Percentiles rank a stretch among this genome's conserved stretches.
phyloP scores from a whole-genome alignment of 176 grass and related monocot genomes.

The Alloteropsis semialata region DNA sequence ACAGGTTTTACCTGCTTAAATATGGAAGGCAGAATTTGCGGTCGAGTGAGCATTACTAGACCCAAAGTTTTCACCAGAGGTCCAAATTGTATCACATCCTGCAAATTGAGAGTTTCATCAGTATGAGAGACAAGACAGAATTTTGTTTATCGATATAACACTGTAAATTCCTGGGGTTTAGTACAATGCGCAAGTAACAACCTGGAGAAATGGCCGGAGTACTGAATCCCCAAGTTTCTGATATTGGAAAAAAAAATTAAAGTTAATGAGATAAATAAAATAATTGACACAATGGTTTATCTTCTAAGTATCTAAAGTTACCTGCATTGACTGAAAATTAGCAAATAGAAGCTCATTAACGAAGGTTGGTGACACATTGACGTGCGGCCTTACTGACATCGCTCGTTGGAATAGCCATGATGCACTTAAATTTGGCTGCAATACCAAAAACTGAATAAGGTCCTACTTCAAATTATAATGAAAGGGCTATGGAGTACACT shows the following conservation, averaged over 20 bases:
- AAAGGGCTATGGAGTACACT: conserved; percentile 5
- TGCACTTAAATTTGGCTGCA: conserved; percentile 93
- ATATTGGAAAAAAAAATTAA: conserved; percentile 7
- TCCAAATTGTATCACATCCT: conserved; percentile 99
- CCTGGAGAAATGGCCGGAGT: conserved; percentile 89
- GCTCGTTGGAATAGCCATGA: conserved; percentile 97
- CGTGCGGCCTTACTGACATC: conserved; percentile 74
- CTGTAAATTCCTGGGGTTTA: background rate
- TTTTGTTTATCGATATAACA: conserved; percentile 1
- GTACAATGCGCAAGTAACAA: conserved; percentile 33
- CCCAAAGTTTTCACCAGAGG: conserved; percentile 84
- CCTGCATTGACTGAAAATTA: conserved; percentile 95
- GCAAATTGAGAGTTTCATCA: conserved; percentile 17
- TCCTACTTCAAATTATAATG: conserved; percentile 4
- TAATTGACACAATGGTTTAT: conserved; percentile 1
- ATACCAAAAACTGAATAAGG: conserved; percentile 14
- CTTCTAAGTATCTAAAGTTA: conserved; percentile 22
- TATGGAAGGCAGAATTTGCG: conserved; percentile 84
- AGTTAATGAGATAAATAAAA: conserved; percentile 31
- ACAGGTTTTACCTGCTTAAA: conserved; percentile 62
- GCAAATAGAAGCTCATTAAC: conserved; percentile 89
- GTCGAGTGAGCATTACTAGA: conserved; percentile 68
- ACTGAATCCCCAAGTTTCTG: conserved; percentile 85
- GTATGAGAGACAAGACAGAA: background rate
- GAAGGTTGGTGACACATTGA: conserved; percentile 69